Base-by-base conservation (phyloP, 768 basidiomycete species). In the Lentinula raphanica region DNA sequence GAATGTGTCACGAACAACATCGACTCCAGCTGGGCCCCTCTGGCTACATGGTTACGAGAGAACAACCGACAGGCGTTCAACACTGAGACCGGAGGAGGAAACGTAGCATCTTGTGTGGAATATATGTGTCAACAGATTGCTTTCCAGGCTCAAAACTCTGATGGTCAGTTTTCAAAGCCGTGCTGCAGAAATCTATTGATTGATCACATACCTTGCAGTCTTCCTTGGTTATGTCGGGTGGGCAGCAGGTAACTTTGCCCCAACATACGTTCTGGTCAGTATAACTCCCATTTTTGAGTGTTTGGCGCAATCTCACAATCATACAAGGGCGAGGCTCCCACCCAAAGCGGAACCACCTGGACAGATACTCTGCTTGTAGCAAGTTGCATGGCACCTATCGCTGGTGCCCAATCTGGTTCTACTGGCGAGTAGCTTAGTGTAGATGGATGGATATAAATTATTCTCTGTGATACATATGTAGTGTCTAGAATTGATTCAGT, bases 81-180 rank as follows among this genome's bases (percentile, higher is more conserved):
- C 65, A 80, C 82, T 9, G 84, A 86, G 65, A 84, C 82, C 1
- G 84, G 84, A 38, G 84, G 82, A 17, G 83, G 83, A 12, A 75
- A 84, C 61, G 71, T 74, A 17, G 72, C 73, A 8, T 75, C 74
- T 8, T 85, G 83, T 62, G 68, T 74, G 4, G 65, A 68, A 17
- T 77, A 73, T 59, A 68, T 80, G 60, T 79, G 74, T 42, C 70
- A 79, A 59, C 76, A 81, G 62, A 69, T 79, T 31, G 72, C 67
- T 0, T 82, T 68, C 69, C 78, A 78, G 59, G 75, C 77, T 45
- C 65, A 69, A 42, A 78, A 79, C 66, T 76, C 76, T 32, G 80
- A 82, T 64, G 79, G 80, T 79, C 40, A 35, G 74, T 23, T 38
- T 19, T 32, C 38, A 12, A 2, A 11, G 19, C 9, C 45, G 28